Evolutionary conservation across 2,329 filamentous ascomycete species (phyloP), one percentile per base, ranked within the genome.

Genomic region (Colletotrichum brevisporum): DNA sequence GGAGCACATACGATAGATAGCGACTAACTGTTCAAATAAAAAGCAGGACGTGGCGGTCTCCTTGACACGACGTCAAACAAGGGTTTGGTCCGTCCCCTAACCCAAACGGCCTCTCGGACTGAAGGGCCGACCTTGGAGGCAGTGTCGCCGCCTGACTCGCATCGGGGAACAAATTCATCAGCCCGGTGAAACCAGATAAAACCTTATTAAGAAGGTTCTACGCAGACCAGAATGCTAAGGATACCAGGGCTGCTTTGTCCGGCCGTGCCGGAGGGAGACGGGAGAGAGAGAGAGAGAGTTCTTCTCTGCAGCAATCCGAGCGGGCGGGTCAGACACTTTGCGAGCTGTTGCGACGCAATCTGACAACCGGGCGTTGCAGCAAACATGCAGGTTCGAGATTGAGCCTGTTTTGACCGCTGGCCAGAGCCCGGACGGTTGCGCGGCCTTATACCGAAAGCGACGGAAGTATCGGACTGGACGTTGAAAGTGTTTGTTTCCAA

Each of bases 281-380:
- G 27, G 27, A 31, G 27, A 31, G 27, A 8, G 27, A 9, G 27
- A 31, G 5, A 31, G 41, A 24, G 21, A 57, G 5, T 57, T 57
- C 24, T 48, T 57, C 55, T n/a, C n/a, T 57, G 55, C 55, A 57
- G 21, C 55, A 47, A 47, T 57, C 55, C 41, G 55, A 57, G 47
- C 55, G 18, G 21, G 55, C 55, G 39, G 55, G 41, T 57, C 41
- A 57, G 55, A 43, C 41, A n/a, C 41, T 15, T 15, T 43, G 41
- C 16, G 4, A 43, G 41, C 41, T 43, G 5, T 4, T 43, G 16
- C 16, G 41, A 43, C 13, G 16, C 13, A 43, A 43, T 6, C 41
- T 43, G 41, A n/a, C 41, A 15, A n/a, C 15, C 15, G 41, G 13
- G 41, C 41, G 13, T 43, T 43, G 41, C 13, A 43, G 41, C 13